These are phyloP conservation scores for Leccinum angustisporum DNA, from an alignment of 1,284 basidiomycete genomes.

Conservation along the genomic window DNA sequence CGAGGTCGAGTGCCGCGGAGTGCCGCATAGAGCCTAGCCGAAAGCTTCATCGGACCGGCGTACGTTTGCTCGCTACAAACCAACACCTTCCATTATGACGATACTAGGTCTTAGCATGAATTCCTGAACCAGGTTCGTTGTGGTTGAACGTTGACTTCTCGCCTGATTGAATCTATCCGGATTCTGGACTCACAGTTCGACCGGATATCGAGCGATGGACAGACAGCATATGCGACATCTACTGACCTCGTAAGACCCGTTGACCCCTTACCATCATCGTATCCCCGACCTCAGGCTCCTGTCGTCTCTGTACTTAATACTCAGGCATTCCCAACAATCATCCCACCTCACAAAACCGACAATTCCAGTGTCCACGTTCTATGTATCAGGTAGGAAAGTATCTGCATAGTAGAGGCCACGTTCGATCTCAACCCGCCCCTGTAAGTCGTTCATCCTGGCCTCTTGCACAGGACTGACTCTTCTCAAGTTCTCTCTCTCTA, in stretches of 20 bases:
- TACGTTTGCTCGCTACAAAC: too few species aligned
- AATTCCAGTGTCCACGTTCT: not conserved
- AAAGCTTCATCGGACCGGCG: too few species aligned
- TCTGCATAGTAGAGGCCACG: not conserved
- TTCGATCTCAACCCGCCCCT: not conserved
- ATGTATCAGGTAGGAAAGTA: constrained; percentile 7
- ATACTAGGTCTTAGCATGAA: too few species aligned
- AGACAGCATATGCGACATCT: not conserved
- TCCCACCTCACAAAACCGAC: not conserved
- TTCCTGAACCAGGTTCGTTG: too few species aligned
- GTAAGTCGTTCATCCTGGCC: constrained; percentile 1
- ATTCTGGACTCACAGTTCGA: not conserved
- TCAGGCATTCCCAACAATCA: constrained; percentile 4
- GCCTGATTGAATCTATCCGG: not conserved
- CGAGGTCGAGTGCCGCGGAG: not conserved
- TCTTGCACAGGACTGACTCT: not conserved
- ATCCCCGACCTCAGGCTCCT: not conserved
- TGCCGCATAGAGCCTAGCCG: too few species aligned
- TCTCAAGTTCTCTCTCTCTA: constrained; percentile 4
- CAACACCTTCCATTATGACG: too few species aligned
- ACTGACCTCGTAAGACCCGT: not conserved
- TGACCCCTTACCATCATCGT: not conserved
- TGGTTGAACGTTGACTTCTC: too few species aligned
- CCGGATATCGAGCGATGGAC: not conserved
- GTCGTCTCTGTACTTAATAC: not conserved